Base-by-base conservation (phyloP, 2,329 filamentous ascomycete genomes). In the Ciborinia camelliae region DNA sequence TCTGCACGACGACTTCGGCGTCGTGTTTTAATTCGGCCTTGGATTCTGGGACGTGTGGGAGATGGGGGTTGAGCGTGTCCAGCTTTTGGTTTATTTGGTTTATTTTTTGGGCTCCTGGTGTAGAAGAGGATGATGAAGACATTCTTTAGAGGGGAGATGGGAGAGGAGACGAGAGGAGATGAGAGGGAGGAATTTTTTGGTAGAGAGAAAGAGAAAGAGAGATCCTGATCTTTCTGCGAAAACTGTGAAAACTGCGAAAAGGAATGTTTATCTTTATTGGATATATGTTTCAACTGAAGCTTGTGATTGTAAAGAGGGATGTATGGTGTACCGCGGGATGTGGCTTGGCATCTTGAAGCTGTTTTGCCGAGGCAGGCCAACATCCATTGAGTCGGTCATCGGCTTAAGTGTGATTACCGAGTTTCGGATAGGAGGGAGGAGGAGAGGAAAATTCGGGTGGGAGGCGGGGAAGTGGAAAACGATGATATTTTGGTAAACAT, bases 21-120 rank as follows among this genome's bases (percentile, higher is more conserved):
- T 73, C 70, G 30, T 74, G 72, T 62, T 75, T 74, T 48, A 76
- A 66, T 63, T 76, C 70, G 14, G 68, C 74, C 65, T 71, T 72
- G 4, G 71, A 67, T 65, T 75, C 74, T 5, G 74, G 74, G 45
- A 75, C 65, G 55, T 74, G 73, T 55, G 74, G 74, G 20, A 75
- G 65, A 50, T 74, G 70, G 20, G 70, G 68, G 8, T 72, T 64
- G 15, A 75, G 70, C 9, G 65, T n/a, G 52, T 73, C 71, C 47
- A 74, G 66, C 47, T 68, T 70, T 57, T 71, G 66, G 60, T 74
- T 74, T 45, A 74, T 69, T 59, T 71, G n/a, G n/a, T n/a, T n/a
- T n/a, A n/a, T n/a, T n/a, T n/a, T n/a, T n/a, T n/a, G 59, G 23
- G 69, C 61, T 41, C 68, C 73, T 2, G 68, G 28, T n/a, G n/a